Base-by-base conservation (phyloP, 2,329 filamentous ascomycete species). In the Alternaria triticina region DNA sequence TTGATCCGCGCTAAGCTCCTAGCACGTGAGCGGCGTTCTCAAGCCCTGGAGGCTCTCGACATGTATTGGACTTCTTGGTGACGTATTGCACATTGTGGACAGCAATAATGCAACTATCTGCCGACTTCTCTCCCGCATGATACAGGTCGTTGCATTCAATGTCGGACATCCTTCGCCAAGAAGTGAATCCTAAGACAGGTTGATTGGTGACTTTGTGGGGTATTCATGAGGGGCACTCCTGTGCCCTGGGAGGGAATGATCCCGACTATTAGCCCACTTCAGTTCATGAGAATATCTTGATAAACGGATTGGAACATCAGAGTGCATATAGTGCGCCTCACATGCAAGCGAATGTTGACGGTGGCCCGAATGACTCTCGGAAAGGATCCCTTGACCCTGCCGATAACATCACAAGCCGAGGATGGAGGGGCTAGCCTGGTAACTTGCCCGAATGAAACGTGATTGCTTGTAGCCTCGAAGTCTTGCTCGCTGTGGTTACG, bases 361-460 rank as follows among this genome's bases (percentile, higher is more conserved):
- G 17, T 20, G 15, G 12, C 25, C n/a, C 25, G n/a, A 27, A 43
- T 33, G 54, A 45, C 54, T 51, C 59, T 51, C 36, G 45, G 45
- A 20, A 61, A 57, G 5, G 44, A 10, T 54, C 28, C 47, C 25
- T 50, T 61, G 47, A n/a, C 52, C 54, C 59, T 49, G 45, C 59
- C 36, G 54, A 54, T 43, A 59, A 28, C 57, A 63, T 59, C 57
- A 55, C 61, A 23, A 60, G 60, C 56, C 56, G 44, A 59, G 44
- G 50, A 46, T 30, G 17, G 50, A 59, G 44, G 50, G 40, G 54
- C 46, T 54, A 59, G 44, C 27, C 15, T 27, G 44, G 49, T 49
- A 25, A 44, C 40, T n/a, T 36, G n/a, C 36, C 57, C 57, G 15
- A 50, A 30, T 23, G 25, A 28, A 51, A 22, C 60, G 27, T 44